A percentile compares a stretch with the other conserved stretches of the same genome.
phyloP scores from a whole-genome alignment of 2,329 filamentous ascomycete genomes.

The Xylariaceae sp. region DNA sequence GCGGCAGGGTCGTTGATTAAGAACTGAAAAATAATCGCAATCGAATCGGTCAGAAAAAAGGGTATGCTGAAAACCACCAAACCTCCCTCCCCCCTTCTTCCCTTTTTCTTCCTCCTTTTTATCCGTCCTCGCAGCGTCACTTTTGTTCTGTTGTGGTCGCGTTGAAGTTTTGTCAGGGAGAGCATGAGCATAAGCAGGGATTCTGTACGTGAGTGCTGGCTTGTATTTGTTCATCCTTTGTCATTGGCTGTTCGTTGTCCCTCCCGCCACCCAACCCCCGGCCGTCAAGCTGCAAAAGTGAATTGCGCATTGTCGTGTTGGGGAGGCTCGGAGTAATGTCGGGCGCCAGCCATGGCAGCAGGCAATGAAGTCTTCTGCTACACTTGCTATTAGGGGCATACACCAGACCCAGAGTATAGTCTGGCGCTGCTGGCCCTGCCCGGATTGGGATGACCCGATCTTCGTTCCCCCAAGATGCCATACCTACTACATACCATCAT shows the following conservation, averaged over 20 bases:
- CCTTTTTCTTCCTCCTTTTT: slow-evolving; percentile 8
- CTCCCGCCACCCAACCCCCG: slow-evolving; percentile 13
- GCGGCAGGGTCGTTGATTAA: slow-evolving; percentile 20
- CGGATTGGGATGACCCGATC: slow-evolving; percentile 4
- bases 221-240: slow-evolving; percentile 26
- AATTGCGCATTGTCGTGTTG: slow-evolving; percentile 20
- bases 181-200: slow-evolving; percentile 14
- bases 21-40: slow-evolving; percentile 18
- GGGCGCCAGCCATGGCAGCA: slow-evolving; percentile 9
- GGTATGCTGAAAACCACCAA: slow-evolving; percentile 32
- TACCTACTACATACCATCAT: background rate
- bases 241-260: slow-evolving; percentile 18
- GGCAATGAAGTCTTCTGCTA: slow-evolving; percentile 12
- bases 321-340: slow-evolving; percentile 10
- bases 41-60: slow-evolving; percentile 20
- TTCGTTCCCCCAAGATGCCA: slow-evolving; percentile 5
- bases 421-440: slow-evolving; percentile 2
- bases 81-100: slow-evolving; percentile 10
- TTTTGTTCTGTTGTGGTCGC: slow-evolving; percentile 19
- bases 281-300: slow-evolving; percentile 21
- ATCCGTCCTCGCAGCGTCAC: slow-evolving; percentile 20
- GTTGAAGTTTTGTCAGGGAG: slow-evolving; percentile 17
- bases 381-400: slow-evolving; percentile 15
- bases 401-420: slow-evolving; percentile 12
- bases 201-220: slow-evolving; percentile 22